These are phyloP conservation scores for Vigna nakashimae DNA, from an alignment of 306 rosid species.

Conservation along the genomic window DNA sequence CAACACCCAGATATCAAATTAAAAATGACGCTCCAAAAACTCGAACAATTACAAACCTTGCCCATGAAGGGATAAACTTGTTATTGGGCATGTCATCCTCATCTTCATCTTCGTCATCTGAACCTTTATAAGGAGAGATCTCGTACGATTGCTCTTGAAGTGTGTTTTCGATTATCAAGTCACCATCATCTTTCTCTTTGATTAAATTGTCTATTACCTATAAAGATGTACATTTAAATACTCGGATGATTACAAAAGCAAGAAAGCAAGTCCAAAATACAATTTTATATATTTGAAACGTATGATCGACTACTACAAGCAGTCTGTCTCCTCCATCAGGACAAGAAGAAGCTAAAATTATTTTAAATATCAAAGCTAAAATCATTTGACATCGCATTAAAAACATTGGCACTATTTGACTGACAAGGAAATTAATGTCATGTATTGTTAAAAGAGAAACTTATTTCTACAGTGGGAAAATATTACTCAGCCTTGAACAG, in stretches of 20 bases:
- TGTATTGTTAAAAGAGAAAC: constrained; percentile 10
- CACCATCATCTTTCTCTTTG: constrained; percentile 47
- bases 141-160: constrained; percentile 75
- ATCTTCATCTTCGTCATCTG: constrained; percentile 91
- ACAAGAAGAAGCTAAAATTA: constrained; percentile 6
- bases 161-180: constrained; percentile 39
- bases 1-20: not conserved
- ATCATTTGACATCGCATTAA: not conserved
- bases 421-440: constrained; percentile 22
- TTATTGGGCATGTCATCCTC: constrained; percentile 57
- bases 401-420: constrained; percentile 11
- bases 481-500: constrained; percentile 27
- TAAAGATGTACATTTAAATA: constrained; percentile 31
- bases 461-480: constrained; percentile 18
- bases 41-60: constrained; percentile 65
- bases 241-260: constrained; percentile 35
- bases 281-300: constrained; percentile 16
- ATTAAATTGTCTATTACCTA: constrained; percentile 52
- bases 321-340: not conserved
- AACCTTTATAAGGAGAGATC: constrained; percentile 85
- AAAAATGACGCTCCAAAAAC: constrained; percentile 6
- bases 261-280: not conserved
- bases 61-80: constrained; percentile 86
- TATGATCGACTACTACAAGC: constrained; percentile 21
- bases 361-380: constrained; percentile 11